Evolutionary conservation across 169 alveolate species (phyloP).

Genomic region (Eimeria falciformis): DNA sequence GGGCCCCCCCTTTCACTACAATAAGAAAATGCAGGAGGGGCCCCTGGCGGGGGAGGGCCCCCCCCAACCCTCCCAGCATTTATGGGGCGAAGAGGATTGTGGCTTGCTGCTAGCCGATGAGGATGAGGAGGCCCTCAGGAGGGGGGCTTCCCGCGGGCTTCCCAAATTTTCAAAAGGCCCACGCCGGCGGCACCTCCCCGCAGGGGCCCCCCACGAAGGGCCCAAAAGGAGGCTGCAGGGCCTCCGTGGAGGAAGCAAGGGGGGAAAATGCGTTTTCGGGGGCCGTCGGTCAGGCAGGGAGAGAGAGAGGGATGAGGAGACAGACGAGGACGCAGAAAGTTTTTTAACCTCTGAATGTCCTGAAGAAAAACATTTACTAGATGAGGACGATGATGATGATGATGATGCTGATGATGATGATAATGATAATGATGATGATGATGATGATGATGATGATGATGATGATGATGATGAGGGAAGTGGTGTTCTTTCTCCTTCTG

Average conservation of each 20-base stretch:
- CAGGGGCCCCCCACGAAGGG: conserved; percentile 7
- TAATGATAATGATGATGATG: too few species aligned
- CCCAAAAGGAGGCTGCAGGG: background rate
- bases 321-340: background rate
- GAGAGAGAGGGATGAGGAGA: conserved; percentile 37
- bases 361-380: too few species aligned
- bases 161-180: background rate
- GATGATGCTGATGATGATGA: too few species aligned
- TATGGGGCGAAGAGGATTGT: background rate
- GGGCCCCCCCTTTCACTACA: background rate
- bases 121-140: background rate
- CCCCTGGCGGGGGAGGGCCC: background rate
- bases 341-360: background rate
- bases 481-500: too few species aligned
- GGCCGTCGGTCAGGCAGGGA: background rate
- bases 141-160: background rate
- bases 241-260: background rate
- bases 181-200: background rate
- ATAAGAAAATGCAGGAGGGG: too few species aligned
- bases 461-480: too few species aligned
- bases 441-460: too few species aligned
- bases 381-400: too few species aligned
- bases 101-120: background rate
- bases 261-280: background rate
- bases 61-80: too few species aligned